Percentiles rank a stretch among this genome's conserved stretches.
These are phyloP conservation scores for Mortierella sp. DNA, from an alignment of 371 early-diverging fungal genomes.

Conservation along the genomic window DNA sequence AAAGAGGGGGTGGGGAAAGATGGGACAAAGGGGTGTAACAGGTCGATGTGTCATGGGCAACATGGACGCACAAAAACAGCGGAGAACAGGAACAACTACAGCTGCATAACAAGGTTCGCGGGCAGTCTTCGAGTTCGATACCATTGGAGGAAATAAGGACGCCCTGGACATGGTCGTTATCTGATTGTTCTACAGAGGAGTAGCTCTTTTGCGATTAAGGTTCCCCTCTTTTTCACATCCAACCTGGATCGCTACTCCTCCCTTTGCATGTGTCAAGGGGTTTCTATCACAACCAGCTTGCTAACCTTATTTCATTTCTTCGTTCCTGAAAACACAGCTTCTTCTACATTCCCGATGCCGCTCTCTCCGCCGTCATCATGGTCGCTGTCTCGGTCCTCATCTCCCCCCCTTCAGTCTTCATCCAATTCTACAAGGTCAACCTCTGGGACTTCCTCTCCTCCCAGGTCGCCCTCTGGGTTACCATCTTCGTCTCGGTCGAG, in stretches of 20 bases:
- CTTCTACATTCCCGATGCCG: slow-evolving; percentile 84
- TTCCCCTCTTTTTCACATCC: neutral
- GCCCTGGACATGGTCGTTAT: neutral
- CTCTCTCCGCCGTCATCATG: slow-evolving; percentile 84
- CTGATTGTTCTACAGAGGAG: neutral
- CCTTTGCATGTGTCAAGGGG: neutral
- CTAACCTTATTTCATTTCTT: slow-evolving; percentile 2
- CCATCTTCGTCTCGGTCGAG: slow-evolving; percentile 67
- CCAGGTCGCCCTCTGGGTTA: slow-evolving; percentile 60
- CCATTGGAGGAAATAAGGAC: neutral
- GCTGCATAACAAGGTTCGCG: neutral
- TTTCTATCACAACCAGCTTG: neutral
- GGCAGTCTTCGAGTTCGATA: neutral
- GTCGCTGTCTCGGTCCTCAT: slow-evolving; percentile 75
- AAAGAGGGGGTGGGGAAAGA: neutral
- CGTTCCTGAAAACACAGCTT: slow-evolving; percentile 57
- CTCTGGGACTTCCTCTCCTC: slow-evolving; percentile 53
- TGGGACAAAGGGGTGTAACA: neutral
- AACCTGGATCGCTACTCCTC: neutral
- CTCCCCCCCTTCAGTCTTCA: slow-evolving; percentile 62
- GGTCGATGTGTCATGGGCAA: neutral
- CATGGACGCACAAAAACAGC: neutral
- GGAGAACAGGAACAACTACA: neutral
- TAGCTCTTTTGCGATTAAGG: neutral
- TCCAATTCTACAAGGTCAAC: slow-evolving; percentile 58